phyloP scores from a whole-genome alignment of 345 rosid species.

The Trapa incisa region DNA sequence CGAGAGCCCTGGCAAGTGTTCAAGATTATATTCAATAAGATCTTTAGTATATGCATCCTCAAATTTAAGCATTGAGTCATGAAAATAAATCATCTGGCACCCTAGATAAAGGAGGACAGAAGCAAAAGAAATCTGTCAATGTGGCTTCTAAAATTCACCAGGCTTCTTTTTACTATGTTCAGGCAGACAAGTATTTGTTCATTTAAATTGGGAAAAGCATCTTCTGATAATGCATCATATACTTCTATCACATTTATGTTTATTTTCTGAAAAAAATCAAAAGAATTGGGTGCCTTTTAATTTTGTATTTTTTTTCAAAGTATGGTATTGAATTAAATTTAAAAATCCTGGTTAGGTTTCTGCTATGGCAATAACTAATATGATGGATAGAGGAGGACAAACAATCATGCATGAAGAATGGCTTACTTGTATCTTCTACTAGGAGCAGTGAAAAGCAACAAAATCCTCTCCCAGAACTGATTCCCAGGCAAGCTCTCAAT shows the following conservation, averaged over 20 bases:
- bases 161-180: too few relatives aligned
- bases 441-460: conserved; percentile 85
- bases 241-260: too few relatives aligned
- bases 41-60: neutral
- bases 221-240: too few relatives aligned
- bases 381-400: neutral
- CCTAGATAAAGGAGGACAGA: neutral
- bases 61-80: neutral
- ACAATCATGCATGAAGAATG: neutral
- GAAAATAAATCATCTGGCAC: neutral
- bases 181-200: too few relatives aligned
- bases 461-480: conserved; percentile 93
- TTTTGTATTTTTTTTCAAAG: too few relatives aligned
- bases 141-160: too few relatives aligned
- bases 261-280: too few relatives aligned
- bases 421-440: conserved; percentile 85
- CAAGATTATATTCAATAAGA: conserved; percentile 3
- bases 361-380: neutral
- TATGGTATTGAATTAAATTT: too few relatives aligned
- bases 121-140: neutral
- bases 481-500: conserved; percentile 94
- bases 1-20: conserved; percentile 39
- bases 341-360: neutral
- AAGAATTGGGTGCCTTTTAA: too few relatives aligned
- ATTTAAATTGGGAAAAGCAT: too few relatives aligned